These are phyloP conservation scores for Helotiales sp. DNA, from an alignment of 2,329 filamentous ascomycete genomes.

Conservation along the genomic window DNA sequence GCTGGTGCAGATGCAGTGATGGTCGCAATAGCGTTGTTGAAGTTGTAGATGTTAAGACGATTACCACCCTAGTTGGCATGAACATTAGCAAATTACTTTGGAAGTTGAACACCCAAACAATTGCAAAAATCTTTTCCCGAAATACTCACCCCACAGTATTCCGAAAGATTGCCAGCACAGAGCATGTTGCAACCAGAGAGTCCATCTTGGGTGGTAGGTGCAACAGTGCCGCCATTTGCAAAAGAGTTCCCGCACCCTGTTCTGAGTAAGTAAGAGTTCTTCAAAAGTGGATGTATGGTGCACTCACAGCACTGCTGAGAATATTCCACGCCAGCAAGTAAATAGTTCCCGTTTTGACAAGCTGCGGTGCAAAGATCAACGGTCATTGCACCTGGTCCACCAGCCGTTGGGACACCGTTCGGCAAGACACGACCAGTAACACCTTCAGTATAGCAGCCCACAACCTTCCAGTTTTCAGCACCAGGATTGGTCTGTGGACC, in stretches of 20 bases:
- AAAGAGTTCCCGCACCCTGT: conserved; percentile 29
- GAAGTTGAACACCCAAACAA: not conserved
- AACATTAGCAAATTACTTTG: not conserved
- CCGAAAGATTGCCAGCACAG: conserved; percentile 37
- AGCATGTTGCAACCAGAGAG: conserved; percentile 37
- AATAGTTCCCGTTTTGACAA: conserved; percentile 40
- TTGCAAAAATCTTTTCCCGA: not conserved
- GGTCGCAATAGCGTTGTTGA: conserved; percentile 24
- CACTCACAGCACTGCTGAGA: conserved; percentile 49
- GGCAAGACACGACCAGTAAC: conserved; percentile 27
- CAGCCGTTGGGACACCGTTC: conserved; percentile 28
- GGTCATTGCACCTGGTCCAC: conserved; percentile 29
- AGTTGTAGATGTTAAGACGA: conserved; percentile 34
- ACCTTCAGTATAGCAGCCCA: conserved; percentile 36
- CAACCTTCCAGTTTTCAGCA: conserved; percentile 24
- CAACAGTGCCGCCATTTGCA: conserved; percentile 25
- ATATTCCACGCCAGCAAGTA: conserved; percentile 53
- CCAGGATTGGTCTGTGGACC: conserved; percentile 34
- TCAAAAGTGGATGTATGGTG: not conserved
- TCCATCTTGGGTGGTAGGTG: conserved; percentile 28
- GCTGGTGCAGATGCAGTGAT: conserved; percentile 20
- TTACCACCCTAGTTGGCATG: conserved; percentile 9
- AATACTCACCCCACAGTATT: conserved; percentile 36
- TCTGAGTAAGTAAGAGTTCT: not conserved
- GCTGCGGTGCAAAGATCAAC: conserved; percentile 32